These are phyloP conservation scores for Cicer yamashitae DNA, from an alignment of 306 rosid species.

Conservation along the genomic window DNA sequence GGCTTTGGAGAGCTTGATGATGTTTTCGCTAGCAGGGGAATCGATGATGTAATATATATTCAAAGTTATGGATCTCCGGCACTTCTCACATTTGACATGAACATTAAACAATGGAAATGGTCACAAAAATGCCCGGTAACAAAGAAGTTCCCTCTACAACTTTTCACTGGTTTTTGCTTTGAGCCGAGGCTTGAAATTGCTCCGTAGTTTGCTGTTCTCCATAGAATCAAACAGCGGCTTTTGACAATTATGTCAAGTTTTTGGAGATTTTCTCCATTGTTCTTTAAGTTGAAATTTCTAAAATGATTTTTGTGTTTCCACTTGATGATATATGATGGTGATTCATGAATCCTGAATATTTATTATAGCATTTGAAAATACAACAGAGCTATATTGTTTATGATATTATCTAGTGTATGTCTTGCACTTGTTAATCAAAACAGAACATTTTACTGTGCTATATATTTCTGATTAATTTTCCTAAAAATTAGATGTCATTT, in stretches of 20 bases:
- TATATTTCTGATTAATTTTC: conserved; percentile 22
- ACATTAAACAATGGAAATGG: conserved; percentile 86
- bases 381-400: conserved; percentile 34
- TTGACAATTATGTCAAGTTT: conserved; percentile 38
- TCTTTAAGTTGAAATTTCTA: conserved; percentile 39
- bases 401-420: neutral
- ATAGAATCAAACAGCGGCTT: conserved; percentile 34
- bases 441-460: conserved; percentile 16
- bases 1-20: conserved; percentile 98
- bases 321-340: conserved; percentile 58
- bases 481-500: conserved; percentile 2
- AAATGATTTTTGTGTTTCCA: conserved; percentile 46
- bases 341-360: conserved; percentile 62
- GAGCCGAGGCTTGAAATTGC: conserved; percentile 88
- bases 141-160: conserved; percentile 89
- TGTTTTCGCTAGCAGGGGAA: conserved; percentile 89
- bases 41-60: conserved; percentile 77
- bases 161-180: conserved; percentile 92
- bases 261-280: conserved; percentile 41
- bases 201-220: conserved; percentile 57
- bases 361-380: conserved; percentile 59
- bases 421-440: neutral
- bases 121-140: conserved; percentile 89
- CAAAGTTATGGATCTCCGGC: conserved; percentile 96
- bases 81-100: conserved; percentile 79